phyloP scores from a whole-genome alignment of 225 moss, liverwort and hornwort species.

The Sphagnum tenellum region DNA sequence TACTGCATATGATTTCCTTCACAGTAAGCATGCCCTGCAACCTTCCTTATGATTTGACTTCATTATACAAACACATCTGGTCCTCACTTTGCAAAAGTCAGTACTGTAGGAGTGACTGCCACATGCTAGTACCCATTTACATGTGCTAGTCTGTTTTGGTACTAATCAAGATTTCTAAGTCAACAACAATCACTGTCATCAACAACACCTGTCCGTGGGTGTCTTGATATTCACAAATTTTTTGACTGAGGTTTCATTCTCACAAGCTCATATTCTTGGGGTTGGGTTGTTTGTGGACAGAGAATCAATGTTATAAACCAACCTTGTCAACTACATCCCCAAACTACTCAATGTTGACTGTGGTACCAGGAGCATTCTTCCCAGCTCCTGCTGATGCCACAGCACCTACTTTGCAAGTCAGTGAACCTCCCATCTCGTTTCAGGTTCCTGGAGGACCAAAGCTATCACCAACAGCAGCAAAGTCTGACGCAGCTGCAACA shows the following conservation, averaged over 20 bases:
- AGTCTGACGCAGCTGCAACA: no score
- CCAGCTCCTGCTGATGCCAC: not conserved
- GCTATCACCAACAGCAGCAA: no score
- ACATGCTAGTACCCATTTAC: no score
- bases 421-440: constrained; percentile 1
- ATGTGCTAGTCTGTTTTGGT: no score
- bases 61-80: no score
- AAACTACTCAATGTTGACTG: not conserved
- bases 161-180: no score
- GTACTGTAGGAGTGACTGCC: no score
- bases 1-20: constrained; percentile 48
- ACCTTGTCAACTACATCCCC: not conserved
- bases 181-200: no score
- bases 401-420: not conserved
- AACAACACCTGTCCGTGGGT: no score
- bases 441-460: no score
- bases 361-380: not conserved
- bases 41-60: not conserved
- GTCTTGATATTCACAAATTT: not conserved
- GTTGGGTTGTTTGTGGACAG: not conserved
- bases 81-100: no score
- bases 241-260: no score
- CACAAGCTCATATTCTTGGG: not conserved
- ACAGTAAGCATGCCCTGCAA: constrained; percentile 14
- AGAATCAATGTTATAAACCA: not conserved